A percentile compares a stretch with the other conserved stretches of the same genome.
phyloP scores from a whole-genome alignment of 2,329 filamentous ascomycete species.

The Periglandula ipomoeae region DNA sequence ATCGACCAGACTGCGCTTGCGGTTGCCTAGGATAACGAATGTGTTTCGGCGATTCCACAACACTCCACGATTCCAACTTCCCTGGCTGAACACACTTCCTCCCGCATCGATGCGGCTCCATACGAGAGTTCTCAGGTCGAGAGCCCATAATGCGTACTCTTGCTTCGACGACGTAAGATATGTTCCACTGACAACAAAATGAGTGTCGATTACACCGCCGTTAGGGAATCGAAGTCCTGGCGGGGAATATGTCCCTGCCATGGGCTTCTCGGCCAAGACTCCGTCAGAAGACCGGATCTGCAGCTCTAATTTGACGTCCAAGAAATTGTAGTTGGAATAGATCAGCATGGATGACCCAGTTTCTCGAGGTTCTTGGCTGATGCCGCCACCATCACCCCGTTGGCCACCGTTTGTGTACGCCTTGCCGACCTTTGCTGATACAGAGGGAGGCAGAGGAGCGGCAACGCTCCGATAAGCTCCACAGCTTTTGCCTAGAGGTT shows the following conservation, averaged over 20 bases:
- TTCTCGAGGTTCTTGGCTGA: constrained; percentile 45
- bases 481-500: constrained; percentile 79
- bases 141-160: constrained; percentile 93
- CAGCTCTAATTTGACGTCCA: constrained; percentile 92
- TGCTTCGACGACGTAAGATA: constrained; percentile 97
- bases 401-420: constrained; percentile 34
- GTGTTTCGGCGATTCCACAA: constrained; percentile 90
- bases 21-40: constrained; percentile 90
- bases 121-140: constrained; percentile 78
- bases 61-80: constrained; percentile 94
- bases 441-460: constrained; percentile 63
- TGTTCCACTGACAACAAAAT: constrained; percentile 95
- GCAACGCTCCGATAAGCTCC: constrained; percentile 95
- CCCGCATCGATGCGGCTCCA: constrained; percentile 97
- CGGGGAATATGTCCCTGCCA: constrained; percentile 79
- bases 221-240: constrained; percentile 93
- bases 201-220: constrained; percentile 86
- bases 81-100: constrained; percentile 87
- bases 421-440: constrained; percentile 58
- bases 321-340: constrained; percentile 98
- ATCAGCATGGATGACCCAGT: constrained; percentile 75
- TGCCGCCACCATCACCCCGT: constrained; percentile 33
- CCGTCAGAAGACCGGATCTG: constrained; percentile 83
- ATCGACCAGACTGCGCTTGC: constrained; percentile 87
- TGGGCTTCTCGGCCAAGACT: constrained; percentile 73